Evolutionary conservation across 768 basidiomycete species (phyloP).

Genomic region (Royoungia palumana): DNA sequence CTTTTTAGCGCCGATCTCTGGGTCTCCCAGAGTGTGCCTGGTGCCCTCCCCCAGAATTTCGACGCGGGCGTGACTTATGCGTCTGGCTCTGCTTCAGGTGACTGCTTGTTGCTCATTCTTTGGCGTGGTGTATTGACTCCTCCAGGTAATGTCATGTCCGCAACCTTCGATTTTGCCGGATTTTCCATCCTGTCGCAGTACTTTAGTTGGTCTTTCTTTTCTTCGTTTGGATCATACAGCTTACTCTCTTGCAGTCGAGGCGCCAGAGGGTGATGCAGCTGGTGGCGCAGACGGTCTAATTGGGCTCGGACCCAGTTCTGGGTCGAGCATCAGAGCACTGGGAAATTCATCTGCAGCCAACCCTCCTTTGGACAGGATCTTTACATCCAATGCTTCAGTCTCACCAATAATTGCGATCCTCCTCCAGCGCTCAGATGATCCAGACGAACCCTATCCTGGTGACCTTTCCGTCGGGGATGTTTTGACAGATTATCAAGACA

Average conservation of each 20-base stretch:
- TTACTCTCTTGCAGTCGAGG: constrained; percentile 21
- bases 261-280: constrained; percentile 7
- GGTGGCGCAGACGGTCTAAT: constrained; percentile 35
- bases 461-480: constrained; percentile 62
- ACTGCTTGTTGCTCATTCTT: not conserved
- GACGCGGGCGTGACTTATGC: constrained; percentile 49
- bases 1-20: constrained; percentile 58
- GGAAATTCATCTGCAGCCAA: constrained; percentile 41
- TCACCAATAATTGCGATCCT: constrained; percentile 63
- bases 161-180: constrained; percentile 29
- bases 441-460: constrained; percentile 50
- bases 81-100: constrained; percentile 50
- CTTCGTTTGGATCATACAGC: not conserved
- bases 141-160: constrained; percentile 29
- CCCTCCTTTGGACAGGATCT: constrained; percentile 62
- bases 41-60: constrained; percentile 37
- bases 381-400: constrained; percentile 52
- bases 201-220: constrained; percentile 7
- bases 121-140: not conserved
- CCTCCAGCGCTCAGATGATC: constrained; percentile 58
- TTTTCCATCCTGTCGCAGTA: constrained; percentile 49
- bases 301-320: constrained; percentile 63
- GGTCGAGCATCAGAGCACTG: constrained; percentile 43
- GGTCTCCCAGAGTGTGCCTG: constrained; percentile 46
- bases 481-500: constrained; percentile 44